Conservation (phyloP, 2,329 filamentous ascomycete species). For the Aciculosporium take region DNA sequence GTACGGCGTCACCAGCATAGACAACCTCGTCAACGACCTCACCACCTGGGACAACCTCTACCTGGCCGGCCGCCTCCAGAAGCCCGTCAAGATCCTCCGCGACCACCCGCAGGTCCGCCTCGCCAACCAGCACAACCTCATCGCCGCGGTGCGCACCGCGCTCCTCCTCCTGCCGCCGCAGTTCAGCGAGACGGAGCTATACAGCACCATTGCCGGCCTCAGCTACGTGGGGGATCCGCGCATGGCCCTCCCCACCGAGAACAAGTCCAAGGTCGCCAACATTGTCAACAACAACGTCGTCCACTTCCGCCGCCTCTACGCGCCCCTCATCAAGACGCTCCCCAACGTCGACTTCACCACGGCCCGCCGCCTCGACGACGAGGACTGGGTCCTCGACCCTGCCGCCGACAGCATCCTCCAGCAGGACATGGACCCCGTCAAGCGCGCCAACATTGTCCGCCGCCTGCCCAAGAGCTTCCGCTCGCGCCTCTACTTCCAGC, state of each 20-base stretch:
- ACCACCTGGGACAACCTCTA: conserved; percentile 90
- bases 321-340: conserved; percentile 74
- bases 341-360: conserved; percentile 74
- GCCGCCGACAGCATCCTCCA: conserved; percentile 52
- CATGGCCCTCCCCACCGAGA: conserved; percentile 81
- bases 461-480: conserved; percentile 78
- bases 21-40: conserved; percentile 76
- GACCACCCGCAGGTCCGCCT: conserved; percentile 86
- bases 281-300: conserved; percentile 85
- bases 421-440: conserved; percentile 87
- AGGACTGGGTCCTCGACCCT: conserved; percentile 25
- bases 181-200: conserved; percentile 80
- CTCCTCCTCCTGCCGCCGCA: conserved; percentile 69
- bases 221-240: conserved; percentile 94
- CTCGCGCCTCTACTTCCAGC: conserved; percentile 83
- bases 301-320: conserved; percentile 84
- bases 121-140: conserved; percentile 88
- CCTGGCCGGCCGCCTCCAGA: conserved; percentile 88
- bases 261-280: conserved; percentile 83
- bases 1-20: conserved; percentile 90
- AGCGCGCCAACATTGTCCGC: conserved; percentile 90
- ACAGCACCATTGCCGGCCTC: conserved; percentile 79
- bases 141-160: conserved; percentile 81
- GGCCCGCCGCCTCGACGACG: conserved; percentile 25
- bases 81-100: conserved; percentile 92